Conservation (phyloP, 768 basidiomycete species). For the Pleurotus ostreatus region DNA sequence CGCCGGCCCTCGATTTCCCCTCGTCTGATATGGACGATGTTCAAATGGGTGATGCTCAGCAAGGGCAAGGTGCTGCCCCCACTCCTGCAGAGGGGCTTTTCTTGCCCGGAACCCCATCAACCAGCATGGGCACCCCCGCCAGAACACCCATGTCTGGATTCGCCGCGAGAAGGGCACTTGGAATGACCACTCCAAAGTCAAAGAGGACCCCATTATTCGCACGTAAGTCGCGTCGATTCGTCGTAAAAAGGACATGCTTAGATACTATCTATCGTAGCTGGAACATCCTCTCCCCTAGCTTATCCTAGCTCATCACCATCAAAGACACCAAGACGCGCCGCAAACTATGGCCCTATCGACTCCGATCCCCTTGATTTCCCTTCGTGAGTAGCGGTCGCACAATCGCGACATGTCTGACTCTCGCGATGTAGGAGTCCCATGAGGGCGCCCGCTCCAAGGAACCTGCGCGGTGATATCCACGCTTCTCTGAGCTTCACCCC, state of each 20-base stretch:
- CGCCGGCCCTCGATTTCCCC: constrained; percentile 61
- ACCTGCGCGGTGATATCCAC: constrained; percentile 87
- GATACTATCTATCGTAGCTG: constrained; percentile 26
- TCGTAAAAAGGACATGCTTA: background rate
- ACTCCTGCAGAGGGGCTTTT: constrained; percentile 48
- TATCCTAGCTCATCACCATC: constrained; percentile 62
- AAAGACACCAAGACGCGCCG: constrained; percentile 40
- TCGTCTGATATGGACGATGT: constrained; percentile 56
- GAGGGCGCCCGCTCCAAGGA: constrained; percentile 56
- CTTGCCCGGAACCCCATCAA: constrained; percentile 50
- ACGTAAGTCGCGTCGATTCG: constrained; percentile 29
- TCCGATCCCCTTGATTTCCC: constrained; percentile 73
- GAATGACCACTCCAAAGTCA: constrained; percentile 44
- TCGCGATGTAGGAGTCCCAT: constrained; percentile 43
- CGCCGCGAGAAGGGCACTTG: constrained; percentile 50
- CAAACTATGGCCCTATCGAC: constrained; percentile 32
- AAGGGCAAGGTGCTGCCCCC: constrained; percentile 34
- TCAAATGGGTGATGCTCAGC: constrained; percentile 41
- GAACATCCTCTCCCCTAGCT: constrained; percentile 60
- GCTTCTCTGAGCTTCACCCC: constrained; percentile 67
- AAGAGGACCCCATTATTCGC: constrained; percentile 50
- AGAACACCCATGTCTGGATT: constrained; percentile 45
- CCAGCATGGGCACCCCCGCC: constrained; percentile 41
- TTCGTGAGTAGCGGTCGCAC: constrained; percentile 37
- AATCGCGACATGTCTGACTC: background rate